Conservation (phyloP, 2,329 filamentous ascomycete species). For the Penicillium corylophilum region DNA sequence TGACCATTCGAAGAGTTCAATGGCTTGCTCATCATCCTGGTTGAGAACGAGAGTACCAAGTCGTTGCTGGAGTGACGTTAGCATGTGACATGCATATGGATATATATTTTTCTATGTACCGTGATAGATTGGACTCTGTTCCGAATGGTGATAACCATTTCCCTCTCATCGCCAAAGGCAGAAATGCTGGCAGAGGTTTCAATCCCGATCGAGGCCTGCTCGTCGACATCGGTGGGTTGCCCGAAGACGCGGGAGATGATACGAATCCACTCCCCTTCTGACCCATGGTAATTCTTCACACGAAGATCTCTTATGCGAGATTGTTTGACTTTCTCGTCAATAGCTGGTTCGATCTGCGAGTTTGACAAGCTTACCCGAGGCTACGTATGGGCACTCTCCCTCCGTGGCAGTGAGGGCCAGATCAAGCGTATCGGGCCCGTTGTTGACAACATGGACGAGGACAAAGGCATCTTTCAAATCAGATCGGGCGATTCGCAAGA, state of each 20-base stretch:
- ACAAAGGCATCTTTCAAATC: conserved; percentile 43
- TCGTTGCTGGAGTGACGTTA: conserved; percentile 44
- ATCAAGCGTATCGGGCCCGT: conserved; percentile 46
- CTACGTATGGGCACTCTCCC: conserved; percentile 54
- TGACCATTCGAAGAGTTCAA: conserved; percentile 59
- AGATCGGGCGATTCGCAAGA: conserved; percentile 53
- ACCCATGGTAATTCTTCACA: conserved; percentile 45
- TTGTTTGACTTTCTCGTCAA: conserved; percentile 36
- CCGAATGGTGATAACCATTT: conserved; percentile 42
- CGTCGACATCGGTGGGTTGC: conserved; percentile 20
- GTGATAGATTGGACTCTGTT: conserved; percentile 52
- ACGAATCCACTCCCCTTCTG: conserved; percentile 43
- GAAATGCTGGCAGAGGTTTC: conserved; percentile 34
- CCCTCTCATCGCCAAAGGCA: conserved; percentile 26
- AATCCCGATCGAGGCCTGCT: conserved; percentile 25
- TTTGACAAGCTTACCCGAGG: conserved; percentile 38
- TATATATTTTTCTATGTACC: conserved; percentile 22
- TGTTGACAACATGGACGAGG: conserved; percentile 50
- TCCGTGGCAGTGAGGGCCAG: conserved; percentile 59
- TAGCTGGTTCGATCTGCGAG: conserved; percentile 6
- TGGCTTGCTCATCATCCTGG: conserved; percentile 54
- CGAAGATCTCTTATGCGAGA: conserved; percentile 38
- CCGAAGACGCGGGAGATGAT: conserved; percentile 38
- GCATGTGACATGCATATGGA: conserved; percentile 2
- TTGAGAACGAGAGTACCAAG: conserved; percentile 55